Percentiles rank a stretch among this genome's conserved stretches.
Evolutionary conservation across 1,284 basidiomycete genomes (phyloP).

Genomic region (Inonotus hispidus): DNA sequence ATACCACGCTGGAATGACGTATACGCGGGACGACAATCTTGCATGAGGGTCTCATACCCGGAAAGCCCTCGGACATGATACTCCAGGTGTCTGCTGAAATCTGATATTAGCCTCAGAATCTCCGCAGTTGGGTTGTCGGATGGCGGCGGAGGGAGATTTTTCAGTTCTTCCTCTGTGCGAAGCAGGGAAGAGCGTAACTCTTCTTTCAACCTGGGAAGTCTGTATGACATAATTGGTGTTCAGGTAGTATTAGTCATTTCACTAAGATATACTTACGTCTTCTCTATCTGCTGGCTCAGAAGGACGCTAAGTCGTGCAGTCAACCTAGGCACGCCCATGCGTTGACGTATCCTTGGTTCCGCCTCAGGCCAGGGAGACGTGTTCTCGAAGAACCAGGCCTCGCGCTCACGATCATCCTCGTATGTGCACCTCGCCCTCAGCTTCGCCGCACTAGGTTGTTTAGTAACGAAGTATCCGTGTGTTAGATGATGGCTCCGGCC

Average conservation of each 20-base stretch:
- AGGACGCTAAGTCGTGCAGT: conserved; percentile 29
- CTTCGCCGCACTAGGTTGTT: conserved; percentile 32
- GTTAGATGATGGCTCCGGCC: conserved; percentile 25
- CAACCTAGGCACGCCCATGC: conserved; percentile 33
- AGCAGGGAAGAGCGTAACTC: conserved; percentile 22
- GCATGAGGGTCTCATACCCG: background rate
- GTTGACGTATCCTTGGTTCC: conserved; percentile 13
- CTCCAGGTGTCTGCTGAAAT: background rate
- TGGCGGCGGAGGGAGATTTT: conserved; percentile 25
- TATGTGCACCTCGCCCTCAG: conserved; percentile 24
- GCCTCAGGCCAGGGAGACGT: conserved; percentile 11
- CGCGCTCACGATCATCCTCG: conserved; percentile 26
- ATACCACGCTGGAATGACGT: background rate
- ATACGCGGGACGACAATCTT: background rate
- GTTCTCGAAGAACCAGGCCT: conserved; percentile 32
- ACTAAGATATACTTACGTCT: conserved; percentile 24
- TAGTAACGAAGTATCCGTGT: conserved; percentile 35
- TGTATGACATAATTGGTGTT: conserved; percentile 9
- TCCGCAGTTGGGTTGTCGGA: conserved; percentile 14
- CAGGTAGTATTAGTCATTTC: background rate
- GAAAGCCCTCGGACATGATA: background rate
- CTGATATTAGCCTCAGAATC: conserved; percentile 1
- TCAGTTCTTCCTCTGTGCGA: conserved; percentile 15
- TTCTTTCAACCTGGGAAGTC: conserved; percentile 26
- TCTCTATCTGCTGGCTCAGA: conserved; percentile 30